Evolutionary conservation across 192 early-diverging fungal species (phyloP), one percentile per base, ranked within the genome.

Genomic region (Entomortierella parvispora): DNA sequence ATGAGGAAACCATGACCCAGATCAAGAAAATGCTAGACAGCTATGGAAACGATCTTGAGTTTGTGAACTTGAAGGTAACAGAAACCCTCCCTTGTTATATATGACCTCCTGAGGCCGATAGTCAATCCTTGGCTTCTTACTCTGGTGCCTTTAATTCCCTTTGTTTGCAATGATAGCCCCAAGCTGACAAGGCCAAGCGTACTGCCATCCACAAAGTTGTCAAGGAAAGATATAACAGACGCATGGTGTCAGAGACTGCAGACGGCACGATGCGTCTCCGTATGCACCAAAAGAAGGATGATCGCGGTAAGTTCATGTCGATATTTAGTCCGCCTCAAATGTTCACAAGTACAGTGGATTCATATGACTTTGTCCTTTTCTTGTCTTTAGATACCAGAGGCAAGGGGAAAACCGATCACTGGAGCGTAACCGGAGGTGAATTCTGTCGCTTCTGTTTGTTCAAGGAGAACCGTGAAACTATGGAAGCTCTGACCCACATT

Each of bases 401-500:
- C 23, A 79, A 68, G 43, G 42, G 22, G 29, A 65, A 71, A 47
- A 47, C 49, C 25, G 77, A 74, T 18, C 59, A 74, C 22, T 93
- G 90, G 86, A 65, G 85, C 10, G 84, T 81, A n/a, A 22, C 80
- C 0, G 84, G 85, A 10, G 96, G 95, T 33, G 84, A 94, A 31
- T 94, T 90, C 65, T 85, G 87, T 63, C 84, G 93, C 48, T 98
- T 99, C 83, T 87, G 89, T 31, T 71, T 99, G 76, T 94, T 91
- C 79, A 99, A 99, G 80, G 92, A 96, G 60, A 96, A 97, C 81
- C 84, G 79, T 43, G 98, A 99, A 68, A 95, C 96, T 4, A 95
- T 97, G 91, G 92, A 93, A 10, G 91, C 90, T 0, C 67, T 97
- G 44, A 88, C 88, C 61, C 83, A 62, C 28, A 59, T 96, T 31